Evolutionary conservation across 148 eudicot genomes (phyloP), one percentile per base, ranked within the genome.

Genomic region (Silene latifolia): DNA sequence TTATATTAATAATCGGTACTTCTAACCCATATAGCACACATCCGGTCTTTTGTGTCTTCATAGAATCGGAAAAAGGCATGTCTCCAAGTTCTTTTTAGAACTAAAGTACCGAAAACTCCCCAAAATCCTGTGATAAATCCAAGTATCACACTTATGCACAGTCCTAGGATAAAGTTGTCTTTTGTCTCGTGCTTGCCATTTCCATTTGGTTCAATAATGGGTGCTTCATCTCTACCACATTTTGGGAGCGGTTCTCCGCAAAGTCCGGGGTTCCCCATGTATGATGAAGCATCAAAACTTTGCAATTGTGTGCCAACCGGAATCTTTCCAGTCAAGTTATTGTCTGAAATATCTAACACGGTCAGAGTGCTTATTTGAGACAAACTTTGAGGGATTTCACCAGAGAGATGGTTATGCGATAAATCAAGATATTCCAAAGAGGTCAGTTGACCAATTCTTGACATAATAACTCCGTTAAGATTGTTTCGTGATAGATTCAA

Each of bases 81-180:
- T 48, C 75, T 77, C 80, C 80, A 77, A 5, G 80, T 51, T 51
- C 19, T 65, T 21, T 77, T 77, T n/a, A 77, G 18, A n/a, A 64
- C 64, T 17, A 71, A 51, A 17, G 64, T 77, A 5, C 75, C 80
- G 71, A 61, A 77, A 54, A 77, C 74, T 63, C 63, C 71, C 70
- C 71, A 71, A 42, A 77, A 77, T n/a, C 80, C 80, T 0, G 63
- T 9, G 10, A 71, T 62, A n/a, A 77, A 70, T 18, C 79, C 79
- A 58, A 51, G 35, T 18, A 64, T 48, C 19, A 71, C 68, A 44
- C 74, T 77, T 18, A 77, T 23, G 69, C 63, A 77, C 71, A 77
- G 17, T 21, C 80, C 76, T 27, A 13, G 69, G 11, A 15, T 24
- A 8, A 74, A 8, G 23, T 48, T 59, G 12, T 63, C 20, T 0